A percentile compares a stretch with the other conserved stretches of the same genome.
phyloP scores from a whole-genome alignment of 306 rosid species.

The Quercus dentata region DNA sequence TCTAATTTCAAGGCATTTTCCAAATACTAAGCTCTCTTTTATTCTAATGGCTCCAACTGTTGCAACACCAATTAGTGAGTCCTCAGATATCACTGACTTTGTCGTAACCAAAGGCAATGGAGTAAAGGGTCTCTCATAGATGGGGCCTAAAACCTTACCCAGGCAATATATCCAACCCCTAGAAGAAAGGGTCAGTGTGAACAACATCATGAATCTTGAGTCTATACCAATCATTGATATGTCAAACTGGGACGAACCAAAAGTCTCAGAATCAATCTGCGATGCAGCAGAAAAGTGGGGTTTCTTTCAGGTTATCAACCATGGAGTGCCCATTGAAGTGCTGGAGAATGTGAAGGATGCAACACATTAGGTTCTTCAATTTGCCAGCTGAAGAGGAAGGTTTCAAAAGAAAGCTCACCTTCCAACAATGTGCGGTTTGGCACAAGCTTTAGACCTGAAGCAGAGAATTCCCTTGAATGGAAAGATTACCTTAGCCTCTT shows the following conservation, averaged over 20 bases:
- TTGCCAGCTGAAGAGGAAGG: slow-evolving; percentile 38
- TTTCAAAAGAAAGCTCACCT: slow-evolving; percentile 29
- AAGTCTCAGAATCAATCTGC: slow-evolving; percentile 32
- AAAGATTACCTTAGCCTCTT: slow-evolving; percentile 56
- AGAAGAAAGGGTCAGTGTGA: slow-evolving; percentile 28
- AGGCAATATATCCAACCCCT: slow-evolving; percentile 50
- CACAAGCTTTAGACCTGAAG: slow-evolving; percentile 44
- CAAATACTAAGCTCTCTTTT: too few species aligned
- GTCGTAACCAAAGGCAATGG: slow-evolving; percentile 48
- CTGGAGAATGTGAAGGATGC: slow-evolving; percentile 43
- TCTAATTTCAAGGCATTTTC: not conserved
- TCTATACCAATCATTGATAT: slow-evolving; percentile 49
- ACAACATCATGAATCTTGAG: too few species aligned
- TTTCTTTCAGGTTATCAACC: slow-evolving; percentile 52
- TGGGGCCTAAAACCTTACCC: slow-evolving; percentile 42
- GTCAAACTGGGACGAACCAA: slow-evolving; percentile 34
- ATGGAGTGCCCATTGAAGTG: slow-evolving; percentile 49
- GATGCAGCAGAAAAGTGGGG: slow-evolving; percentile 66
- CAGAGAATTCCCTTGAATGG: slow-evolving; percentile 68
- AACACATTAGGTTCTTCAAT: slow-evolving; percentile 43
- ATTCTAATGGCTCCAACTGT: slow-evolving; percentile 19
- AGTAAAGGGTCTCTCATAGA: slow-evolving; percentile 54
- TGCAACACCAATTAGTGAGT: not conserved
- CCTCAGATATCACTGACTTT: slow-evolving; percentile 29
- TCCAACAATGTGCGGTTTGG: slow-evolving; percentile 43